A percentile compares a stretch with the other conserved stretches of the same genome.
These are phyloP conservation scores for Colletotrichum liaoningense DNA, from an alignment of 2,329 filamentous ascomycete species.

Conservation along the genomic window DNA sequence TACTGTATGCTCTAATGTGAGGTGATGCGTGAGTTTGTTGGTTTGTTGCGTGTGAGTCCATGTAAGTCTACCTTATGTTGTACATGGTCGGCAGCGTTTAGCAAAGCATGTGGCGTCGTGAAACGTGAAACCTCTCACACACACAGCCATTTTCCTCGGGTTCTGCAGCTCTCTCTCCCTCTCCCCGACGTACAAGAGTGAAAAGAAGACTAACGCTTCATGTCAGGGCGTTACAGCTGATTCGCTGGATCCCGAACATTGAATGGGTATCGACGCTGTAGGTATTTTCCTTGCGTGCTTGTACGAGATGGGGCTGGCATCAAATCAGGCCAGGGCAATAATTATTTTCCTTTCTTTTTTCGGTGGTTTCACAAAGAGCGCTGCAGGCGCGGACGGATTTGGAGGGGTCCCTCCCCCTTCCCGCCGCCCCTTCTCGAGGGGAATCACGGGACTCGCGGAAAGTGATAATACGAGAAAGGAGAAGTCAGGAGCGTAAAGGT, in stretches of 20 bases:
- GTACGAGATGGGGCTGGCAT: neutral
- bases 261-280: neutral
- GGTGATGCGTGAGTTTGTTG: neutral
- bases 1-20: neutral
- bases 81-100: neutral
- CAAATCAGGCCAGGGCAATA: neutral
- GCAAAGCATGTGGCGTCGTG: neutral
- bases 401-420: neutral
- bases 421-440: neutral
- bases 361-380: slow-evolving; percentile 11
- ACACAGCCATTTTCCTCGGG: neutral
- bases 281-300: neutral
- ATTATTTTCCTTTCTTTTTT: neutral
- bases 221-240: slow-evolving; percentile 11
- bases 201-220: neutral
- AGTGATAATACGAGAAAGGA: slow-evolving; percentile 18
- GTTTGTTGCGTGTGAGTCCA: neutral
- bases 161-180: neutral
- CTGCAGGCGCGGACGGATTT: slow-evolving; percentile 5
- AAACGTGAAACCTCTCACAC: neutral
- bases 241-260: neutral
- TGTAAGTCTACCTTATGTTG: neutral
- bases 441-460: neutral
- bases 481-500: slow-evolving; percentile 5
- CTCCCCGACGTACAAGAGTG: neutral